phyloP scores from a whole-genome alignment of 352 stramenopile species.

The Phytopythium ostracodes region DNA sequence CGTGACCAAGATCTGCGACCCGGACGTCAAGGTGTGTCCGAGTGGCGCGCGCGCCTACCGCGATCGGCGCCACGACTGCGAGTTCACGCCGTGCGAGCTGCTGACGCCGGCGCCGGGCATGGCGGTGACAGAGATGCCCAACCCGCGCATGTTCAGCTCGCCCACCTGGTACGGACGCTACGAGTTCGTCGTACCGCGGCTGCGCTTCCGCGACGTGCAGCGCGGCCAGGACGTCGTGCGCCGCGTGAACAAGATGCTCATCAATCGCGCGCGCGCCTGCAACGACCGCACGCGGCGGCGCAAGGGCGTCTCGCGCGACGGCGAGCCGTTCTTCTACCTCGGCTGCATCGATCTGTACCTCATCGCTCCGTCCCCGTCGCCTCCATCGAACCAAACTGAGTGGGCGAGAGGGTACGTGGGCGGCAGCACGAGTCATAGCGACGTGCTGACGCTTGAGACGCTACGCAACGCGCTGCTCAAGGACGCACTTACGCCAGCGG shows the following conservation, averaged over 20 bases:
- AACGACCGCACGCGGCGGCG: neutral
- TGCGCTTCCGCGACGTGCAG: conserved; percentile 6
- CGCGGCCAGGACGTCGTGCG: neutral
- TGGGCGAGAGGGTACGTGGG: neutral
- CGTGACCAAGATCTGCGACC: conserved; percentile 22
- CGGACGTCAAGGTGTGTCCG: conserved; percentile 34
- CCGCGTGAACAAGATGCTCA: conserved; percentile 7
- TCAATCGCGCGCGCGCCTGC: neutral
- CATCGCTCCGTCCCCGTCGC: neutral
- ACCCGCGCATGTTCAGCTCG: conserved; percentile 13
- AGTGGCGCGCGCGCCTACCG: conserved; percentile 35
- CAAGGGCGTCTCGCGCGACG: neutral
- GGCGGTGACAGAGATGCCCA: conserved; percentile 1
- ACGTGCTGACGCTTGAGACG: conserved; percentile 1
- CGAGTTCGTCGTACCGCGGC: conserved; percentile 25
- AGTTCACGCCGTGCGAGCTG: conserved; percentile 42
- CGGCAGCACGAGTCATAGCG: neutral
- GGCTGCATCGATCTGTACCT: conserved; percentile 11
- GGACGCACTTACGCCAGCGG: neutral
- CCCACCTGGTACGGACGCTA: conserved; percentile 28
- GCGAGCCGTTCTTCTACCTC: conserved; percentile 8
- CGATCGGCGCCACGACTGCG: conserved; percentile 27
- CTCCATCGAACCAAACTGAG: neutral
- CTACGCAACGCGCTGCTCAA: conserved; percentile 6
- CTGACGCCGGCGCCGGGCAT: conserved; percentile 10